Conservation (phyloP, 805 yeast species). For the Lachancea nothofagi region DNA sequence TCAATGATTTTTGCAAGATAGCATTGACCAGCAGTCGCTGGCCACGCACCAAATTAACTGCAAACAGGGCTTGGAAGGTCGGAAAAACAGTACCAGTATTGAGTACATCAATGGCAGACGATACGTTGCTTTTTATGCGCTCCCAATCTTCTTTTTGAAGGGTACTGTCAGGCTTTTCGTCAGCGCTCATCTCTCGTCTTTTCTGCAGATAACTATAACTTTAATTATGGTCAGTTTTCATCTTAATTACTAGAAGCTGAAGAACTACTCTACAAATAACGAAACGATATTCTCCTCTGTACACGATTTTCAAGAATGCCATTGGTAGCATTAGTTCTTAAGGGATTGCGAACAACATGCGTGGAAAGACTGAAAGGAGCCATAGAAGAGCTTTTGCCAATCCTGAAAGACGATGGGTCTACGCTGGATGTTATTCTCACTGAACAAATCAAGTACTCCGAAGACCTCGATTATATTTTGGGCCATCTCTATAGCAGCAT, state of each 20-base stretch:
- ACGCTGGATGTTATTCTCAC: conserved; percentile 20
- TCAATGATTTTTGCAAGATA: conserved; percentile 49
- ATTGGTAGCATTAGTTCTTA: conserved; percentile 2
- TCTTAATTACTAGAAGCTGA: no score
- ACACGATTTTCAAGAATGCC: no score
- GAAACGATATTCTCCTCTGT: no score
- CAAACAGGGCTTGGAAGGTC: conserved; percentile 46
- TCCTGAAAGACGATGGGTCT: background rate
- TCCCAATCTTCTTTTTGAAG: conserved; percentile 57
- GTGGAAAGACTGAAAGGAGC: conserved; percentile 3
- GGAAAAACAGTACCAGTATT: conserved; percentile 43
- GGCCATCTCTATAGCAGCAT: conserved; percentile 27
- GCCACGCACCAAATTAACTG: conserved; percentile 54
- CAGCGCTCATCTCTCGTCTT: background rate
- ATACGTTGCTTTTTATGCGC: conserved; percentile 41
- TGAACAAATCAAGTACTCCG: conserved; percentile 17
- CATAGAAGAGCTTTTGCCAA: background rate
- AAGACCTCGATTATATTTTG: conserved; percentile 23
- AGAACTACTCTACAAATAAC: no score
- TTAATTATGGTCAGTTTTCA: no score
- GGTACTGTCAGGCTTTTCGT: conserved; percentile 26
- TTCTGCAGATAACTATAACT: background rate
- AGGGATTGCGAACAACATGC: background rate
- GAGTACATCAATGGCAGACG: conserved; percentile 44
- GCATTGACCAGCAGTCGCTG: conserved; percentile 54